Conservation (phyloP, 2,329 filamentous ascomycete genomes). For the Allantophomopsis lycopodina region DNA sequence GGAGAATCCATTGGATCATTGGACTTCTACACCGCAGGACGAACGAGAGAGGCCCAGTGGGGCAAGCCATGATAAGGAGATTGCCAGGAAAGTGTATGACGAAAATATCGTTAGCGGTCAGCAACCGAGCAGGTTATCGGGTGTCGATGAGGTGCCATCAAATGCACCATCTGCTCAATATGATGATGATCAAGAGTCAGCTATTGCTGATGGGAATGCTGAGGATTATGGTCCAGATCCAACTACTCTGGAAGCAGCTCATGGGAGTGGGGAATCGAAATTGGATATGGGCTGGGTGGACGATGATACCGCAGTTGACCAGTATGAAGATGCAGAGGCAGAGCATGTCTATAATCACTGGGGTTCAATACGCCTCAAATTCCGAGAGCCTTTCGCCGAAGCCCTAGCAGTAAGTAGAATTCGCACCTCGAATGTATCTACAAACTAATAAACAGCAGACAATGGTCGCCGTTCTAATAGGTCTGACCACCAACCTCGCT, state of each 20-base stretch:
- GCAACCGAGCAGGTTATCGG: conserved; percentile 1
- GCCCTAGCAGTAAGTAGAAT: conserved; percentile 26
- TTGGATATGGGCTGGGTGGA: conserved; percentile 7
- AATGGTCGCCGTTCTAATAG: conserved; percentile 23
- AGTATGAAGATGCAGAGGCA: conserved; percentile 12
- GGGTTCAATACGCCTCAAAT: conserved; percentile 30
- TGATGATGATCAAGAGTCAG: conserved; percentile 1
- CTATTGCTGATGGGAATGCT: conserved; percentile 5
- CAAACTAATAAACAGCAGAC: background rate
- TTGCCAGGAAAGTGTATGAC: background rate
- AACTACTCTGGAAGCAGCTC: background rate
- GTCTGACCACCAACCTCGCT: conserved; percentile 32
- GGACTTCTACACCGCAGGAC: background rate
- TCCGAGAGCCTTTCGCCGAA: conserved; percentile 38
- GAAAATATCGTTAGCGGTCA: background rate
- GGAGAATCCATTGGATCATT: conserved; percentile 6
- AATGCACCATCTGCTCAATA: background rate
- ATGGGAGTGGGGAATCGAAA: background rate
- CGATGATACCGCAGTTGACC: conserved; percentile 7
- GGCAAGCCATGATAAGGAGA: background rate
- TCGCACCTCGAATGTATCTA: background rate
- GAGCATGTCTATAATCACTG: conserved; percentile 22
- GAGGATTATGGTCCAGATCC: background rate
- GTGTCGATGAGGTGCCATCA: conserved; percentile 2
- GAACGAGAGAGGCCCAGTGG: background rate